These are phyloP conservation scores for Trichophaea hybrida DNA, from an alignment of 2,329 filamentous ascomycete species.

Conservation along the genomic window DNA sequence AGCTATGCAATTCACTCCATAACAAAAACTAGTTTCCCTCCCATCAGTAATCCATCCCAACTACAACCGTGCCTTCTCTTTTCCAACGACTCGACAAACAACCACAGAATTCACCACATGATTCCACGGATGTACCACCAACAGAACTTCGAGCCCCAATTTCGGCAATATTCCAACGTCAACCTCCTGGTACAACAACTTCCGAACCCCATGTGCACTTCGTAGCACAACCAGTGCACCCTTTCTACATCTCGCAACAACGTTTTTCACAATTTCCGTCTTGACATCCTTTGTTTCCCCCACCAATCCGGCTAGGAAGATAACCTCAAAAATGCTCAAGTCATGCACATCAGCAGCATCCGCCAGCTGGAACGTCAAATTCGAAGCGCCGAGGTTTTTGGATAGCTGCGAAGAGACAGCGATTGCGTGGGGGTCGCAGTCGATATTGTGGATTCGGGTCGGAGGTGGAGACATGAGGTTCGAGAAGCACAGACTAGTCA, in stretches of 20 bases:
- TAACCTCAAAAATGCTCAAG: constrained; percentile 34
- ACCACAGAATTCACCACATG: constrained; percentile 40
- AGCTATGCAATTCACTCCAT: no score
- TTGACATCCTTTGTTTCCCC: constrained; percentile 35
- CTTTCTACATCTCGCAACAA: constrained; percentile 32
- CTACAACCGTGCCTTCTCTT: background rate
- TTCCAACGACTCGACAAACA: constrained; percentile 26
- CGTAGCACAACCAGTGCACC: constrained; percentile 37
- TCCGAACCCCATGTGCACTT: constrained; percentile 35
- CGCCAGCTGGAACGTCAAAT: constrained; percentile 33
- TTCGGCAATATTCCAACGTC: constrained; percentile 31
- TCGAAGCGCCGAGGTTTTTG: constrained; percentile 28
- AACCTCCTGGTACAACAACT: constrained; percentile 35
- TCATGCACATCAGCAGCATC: constrained; percentile 28
- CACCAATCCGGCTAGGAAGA: constrained; percentile 40
- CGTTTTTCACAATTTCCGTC: constrained; percentile 30
- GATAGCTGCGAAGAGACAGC: constrained; percentile 29
- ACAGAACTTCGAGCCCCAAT: constrained; percentile 32
- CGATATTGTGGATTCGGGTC: constrained; percentile 33
- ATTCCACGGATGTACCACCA: constrained; percentile 37
- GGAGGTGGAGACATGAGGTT: constrained; percentile 26
- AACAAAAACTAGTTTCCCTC: no score
- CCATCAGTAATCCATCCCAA: background rate
- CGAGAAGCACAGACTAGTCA: constrained; percentile 37
- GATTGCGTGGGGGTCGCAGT: constrained; percentile 32